A percentile compares a stretch with the other conserved stretches of the same genome.
These are phyloP conservation scores for Chaetomium olivaceum DNA, from an alignment of 2,329 filamentous ascomycete genomes.

Conservation along the genomic window DNA sequence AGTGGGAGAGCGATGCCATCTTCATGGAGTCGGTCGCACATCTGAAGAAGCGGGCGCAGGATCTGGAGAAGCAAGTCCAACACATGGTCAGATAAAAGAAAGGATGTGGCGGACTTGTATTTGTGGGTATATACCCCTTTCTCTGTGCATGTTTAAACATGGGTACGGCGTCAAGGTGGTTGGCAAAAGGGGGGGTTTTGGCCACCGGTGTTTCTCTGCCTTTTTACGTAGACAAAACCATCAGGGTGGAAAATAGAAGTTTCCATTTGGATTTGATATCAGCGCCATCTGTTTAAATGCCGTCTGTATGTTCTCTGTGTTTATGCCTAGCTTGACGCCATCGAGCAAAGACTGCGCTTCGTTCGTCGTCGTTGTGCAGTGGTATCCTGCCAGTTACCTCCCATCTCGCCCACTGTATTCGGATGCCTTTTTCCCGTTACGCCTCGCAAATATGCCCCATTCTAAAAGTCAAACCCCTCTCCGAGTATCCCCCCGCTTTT, in stretches of 20 bases:
- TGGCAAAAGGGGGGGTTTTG: slow-evolving; percentile 13
- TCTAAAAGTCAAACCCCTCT: neutral
- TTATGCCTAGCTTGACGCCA: neutral
- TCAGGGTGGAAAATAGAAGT: slow-evolving; percentile 2
- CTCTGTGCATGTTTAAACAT: slow-evolving; percentile 22
- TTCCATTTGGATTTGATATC: neutral
- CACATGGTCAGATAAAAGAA: slow-evolving; percentile 56
- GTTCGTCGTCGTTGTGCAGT: neutral
- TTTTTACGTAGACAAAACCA: slow-evolving; percentile 7
- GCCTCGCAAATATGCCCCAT: slow-evolving; percentile 23
- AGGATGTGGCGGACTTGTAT: neutral
- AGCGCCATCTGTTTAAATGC: neutral
- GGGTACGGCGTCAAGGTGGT: slow-evolving; percentile 29
- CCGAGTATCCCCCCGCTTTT: neutral
- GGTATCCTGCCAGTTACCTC: slow-evolving; percentile 6
- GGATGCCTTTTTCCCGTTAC: slow-evolving; percentile 3
- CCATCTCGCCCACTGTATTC: neutral
- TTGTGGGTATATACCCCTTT: slow-evolving; percentile 23
- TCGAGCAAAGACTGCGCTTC: neutral
- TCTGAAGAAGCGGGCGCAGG: slow-evolving; percentile 80
- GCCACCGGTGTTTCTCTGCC: slow-evolving; percentile 9
- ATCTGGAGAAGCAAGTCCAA: slow-evolving; percentile 69
- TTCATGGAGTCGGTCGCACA: slow-evolving; percentile 87
- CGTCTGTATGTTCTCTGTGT: neutral
- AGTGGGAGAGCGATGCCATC: slow-evolving; percentile 90